Evolutionary conservation across 305 asterid species (phyloP), one percentile per base, ranked within the genome.

Genomic region (Stenogyne calaminthoides): DNA sequence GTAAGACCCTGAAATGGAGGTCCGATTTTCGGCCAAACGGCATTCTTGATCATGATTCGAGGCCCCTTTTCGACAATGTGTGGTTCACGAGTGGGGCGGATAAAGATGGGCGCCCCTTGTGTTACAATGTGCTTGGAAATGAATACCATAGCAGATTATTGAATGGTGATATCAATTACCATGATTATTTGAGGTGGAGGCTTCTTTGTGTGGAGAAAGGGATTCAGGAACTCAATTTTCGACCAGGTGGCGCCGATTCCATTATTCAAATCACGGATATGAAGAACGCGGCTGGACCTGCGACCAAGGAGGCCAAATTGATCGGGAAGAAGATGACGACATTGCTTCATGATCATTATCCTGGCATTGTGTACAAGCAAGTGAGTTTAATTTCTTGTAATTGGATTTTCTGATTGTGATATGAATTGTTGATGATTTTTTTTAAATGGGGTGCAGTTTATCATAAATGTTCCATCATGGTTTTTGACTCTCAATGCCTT

Each of bases 391-490:
- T n/a, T 11, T 7, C 29, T 46, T 0, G 0, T 14, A 4, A 16
- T 1, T 27, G n/a, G 34, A 8, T 47, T 15, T 25, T 25, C 29
- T 25, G 2, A 25, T 25, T 22, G 32, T 20, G 32, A 29, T 67
- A 4, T 18, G 7, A 57, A 32, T 62, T 64, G 71, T 22, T 39
- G 42, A 19, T n/a, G n/a, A n/a, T n/a, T 46, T 11, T 29, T 73
- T 27, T 15, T 62, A 67, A 20, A 12, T 67, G 32, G 70, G 25
- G 68, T 80, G 88, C 99, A 94, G 99, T 65, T 92, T 11, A 70
- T 92, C 74, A 77, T 92, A 68, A 90, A 94, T 40, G 89, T 85
- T 70, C 97, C 99, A 0, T 70, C 89, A 32, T 91, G 96, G 98
- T 89, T 82, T 71, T 34, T 83, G 25, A 85, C 98, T 7, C 54